Conservation (phyloP, 2,329 filamentous ascomycete genomes). For the Huntiella abstrusa region DNA sequence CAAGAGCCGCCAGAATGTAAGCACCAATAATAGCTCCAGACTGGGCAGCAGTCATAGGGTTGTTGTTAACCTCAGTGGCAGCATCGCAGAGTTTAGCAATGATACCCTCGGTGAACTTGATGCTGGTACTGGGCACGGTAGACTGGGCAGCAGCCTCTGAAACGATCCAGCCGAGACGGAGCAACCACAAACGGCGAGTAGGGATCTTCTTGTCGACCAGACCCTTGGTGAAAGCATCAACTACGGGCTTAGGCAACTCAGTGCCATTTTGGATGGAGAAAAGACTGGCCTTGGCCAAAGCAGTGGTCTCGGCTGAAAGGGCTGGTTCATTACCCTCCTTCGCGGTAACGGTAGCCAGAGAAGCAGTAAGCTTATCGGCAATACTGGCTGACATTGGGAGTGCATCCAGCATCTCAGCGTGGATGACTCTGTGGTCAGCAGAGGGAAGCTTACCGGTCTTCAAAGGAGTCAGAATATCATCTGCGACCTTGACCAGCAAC, state of each 20-base stretch:
- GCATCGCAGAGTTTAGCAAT: constrained; percentile 42
- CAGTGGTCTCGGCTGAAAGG: constrained; percentile 53
- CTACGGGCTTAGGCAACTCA: constrained; percentile 44
- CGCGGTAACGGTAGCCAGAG: constrained; percentile 46
- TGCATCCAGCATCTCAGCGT: constrained; percentile 60
- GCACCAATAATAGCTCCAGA: constrained; percentile 65
- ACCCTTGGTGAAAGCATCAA: constrained; percentile 63
- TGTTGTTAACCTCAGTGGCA: constrained; percentile 61
- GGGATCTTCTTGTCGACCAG: constrained; percentile 67
- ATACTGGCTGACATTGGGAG: constrained; percentile 41
- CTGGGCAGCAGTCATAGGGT: constrained; percentile 62
- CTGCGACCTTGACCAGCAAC: constrained; percentile 46
- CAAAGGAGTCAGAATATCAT: constrained; percentile 62
- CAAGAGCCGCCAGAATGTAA: constrained; percentile 52
- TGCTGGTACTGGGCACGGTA: constrained; percentile 14
- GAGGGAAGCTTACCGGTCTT: constrained; percentile 70
- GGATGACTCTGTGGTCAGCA: constrained; percentile 64
- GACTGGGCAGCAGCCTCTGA: constrained; percentile 23
- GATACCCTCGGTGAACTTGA: constrained; percentile 31
- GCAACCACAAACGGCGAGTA: constrained; percentile 62
- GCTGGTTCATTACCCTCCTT: constrained; percentile 86
- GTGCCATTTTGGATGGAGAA: constrained; percentile 41
- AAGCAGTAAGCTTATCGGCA: constrained; percentile 46
- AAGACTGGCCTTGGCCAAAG: constrained; percentile 46
- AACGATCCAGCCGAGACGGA: constrained; percentile 53